Evolutionary conservation across 768 basidiomycete genomes (phyloP), one percentile per base, ranked within the genome.

Genomic region (Pleurotus platypus): DNA sequence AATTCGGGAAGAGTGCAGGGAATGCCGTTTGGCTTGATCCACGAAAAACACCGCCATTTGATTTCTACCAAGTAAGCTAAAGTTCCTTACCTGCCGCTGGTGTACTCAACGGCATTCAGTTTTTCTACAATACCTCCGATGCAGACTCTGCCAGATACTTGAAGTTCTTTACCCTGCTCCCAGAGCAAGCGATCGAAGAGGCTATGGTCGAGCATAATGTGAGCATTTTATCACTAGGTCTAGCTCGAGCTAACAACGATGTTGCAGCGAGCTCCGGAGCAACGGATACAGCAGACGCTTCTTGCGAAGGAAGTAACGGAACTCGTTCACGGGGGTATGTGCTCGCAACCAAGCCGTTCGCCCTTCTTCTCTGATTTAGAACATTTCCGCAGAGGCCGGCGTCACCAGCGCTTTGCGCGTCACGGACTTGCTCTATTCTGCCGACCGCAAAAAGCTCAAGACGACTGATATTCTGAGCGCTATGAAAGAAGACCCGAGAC

Each of bases 1-100:
- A 99, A 75, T 96, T 98, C 70, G 97, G 96, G 5, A 99, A 99
- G 78, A 94, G 91, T 63, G 89, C 92, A 0, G 95, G 96, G 2
- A 98, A 98, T 64, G 96, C 96, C 1, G 74, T 99, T 1, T 98
- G 96, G 91, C 74, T 99, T 38, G 86, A 97, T 67, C 74, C 81
- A 24, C 65, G 72, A 11, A 69, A 90, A 66, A 98, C 96, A 2
- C 91, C 89, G 61, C 80, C 90, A 16, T 91, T 91, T 62, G 95
- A 98, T 61, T 94, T 99, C 65, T 98, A 98, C 66, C 97, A 99
- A 77, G 96, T 90, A 57, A 24, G 70, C 65, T 30, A 59, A 37
- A 53, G 48, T 15, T 47, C 18, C 15, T 13, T 18, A 22, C 27
- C 16, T 5, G 24, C 18, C 24, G 16, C 22, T 9, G 18, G 24